Evolutionary conservation across 768 basidiomycete species (phyloP), one percentile per base, ranked within the genome.

Genomic region (Psilocybe cubensis): DNA sequence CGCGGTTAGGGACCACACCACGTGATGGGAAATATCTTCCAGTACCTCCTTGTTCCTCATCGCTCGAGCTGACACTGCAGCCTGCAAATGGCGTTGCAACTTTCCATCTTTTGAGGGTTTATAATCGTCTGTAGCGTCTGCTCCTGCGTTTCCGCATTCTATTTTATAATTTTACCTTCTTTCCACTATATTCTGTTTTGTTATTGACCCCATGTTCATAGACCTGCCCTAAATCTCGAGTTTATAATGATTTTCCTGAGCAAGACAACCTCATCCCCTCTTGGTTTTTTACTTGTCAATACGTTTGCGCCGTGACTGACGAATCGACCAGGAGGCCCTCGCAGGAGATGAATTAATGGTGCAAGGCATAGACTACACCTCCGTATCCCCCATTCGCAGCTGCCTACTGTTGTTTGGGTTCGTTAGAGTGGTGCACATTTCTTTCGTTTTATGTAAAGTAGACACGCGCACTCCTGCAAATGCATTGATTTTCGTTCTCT

Each of bases 301-400:
- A 70, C 63, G 61, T 63, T 61, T 24, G 49, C 41, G 59, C 62
- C 49, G 74, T 72, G 72, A 75, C 73, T 80, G 76, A 74, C 70
- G 79, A 71, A 62, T 61, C 45, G 63, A 57, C 71, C 68, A 68
- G 71, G 80, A 76, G 89, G 88, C 65, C 80, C 87, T 90, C 89
- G 88, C 89, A 90, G 89, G 87, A 91, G 88, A 91, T 89, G 85
- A 86, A 91, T 67, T 88, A 87, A 85, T 84, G 87, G 89, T 82
- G 89, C 89, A 88, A 69, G 86, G 89, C 89, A 90, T 91, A 89
- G 82, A 80, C 76, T 86, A 83, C 82, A 85, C 89, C 88, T 86
- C 88, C 85, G 89, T 92, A 92, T 92, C 89, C 88, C 86, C 89
- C 86, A 81, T 70, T 76, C 74, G 78, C 79, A 79, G 74, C 71